Conservation (phyloP, 202 grass and related monocot species). For the Setaria italica region DNA sequence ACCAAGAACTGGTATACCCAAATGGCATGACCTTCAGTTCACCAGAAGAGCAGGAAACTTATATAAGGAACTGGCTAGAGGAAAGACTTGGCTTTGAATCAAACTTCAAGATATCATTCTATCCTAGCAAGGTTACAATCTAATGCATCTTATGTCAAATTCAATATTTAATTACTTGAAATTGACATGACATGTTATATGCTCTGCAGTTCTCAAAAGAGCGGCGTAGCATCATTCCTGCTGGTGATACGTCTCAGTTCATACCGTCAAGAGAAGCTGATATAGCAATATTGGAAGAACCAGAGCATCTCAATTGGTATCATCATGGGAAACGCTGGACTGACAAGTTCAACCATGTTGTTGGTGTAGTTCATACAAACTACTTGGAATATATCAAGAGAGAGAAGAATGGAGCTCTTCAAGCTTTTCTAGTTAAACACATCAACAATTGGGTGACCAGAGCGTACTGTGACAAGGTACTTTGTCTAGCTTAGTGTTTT, state of each 20-base stretch:
- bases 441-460: conserved; percentile 87
- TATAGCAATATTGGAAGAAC: conserved; percentile 84
- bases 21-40: conserved; percentile 66
- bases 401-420: conserved; percentile 76
- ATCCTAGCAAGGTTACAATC: conserved; percentile 67
- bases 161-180: conserved; percentile 29
- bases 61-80: conserved; percentile 74
- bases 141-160: conserved; percentile 28
- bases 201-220: conserved; percentile 69
- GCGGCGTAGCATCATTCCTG: conserved; percentile 75
- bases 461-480: conserved; percentile 83
- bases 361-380: conserved; percentile 88
- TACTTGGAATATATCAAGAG: conserved; percentile 87
- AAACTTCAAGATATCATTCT: conserved; percentile 82
- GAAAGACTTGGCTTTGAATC: conserved; percentile 70
- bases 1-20: conserved; percentile 80
- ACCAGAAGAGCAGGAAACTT: conserved; percentile 74
- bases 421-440: conserved; percentile 84
- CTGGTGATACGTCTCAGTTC: conserved; percentile 72
- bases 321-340: conserved; percentile 87
- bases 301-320: conserved; percentile 88
- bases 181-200: conserved; percentile 52
- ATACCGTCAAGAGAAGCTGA: conserved; percentile 76
- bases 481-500: conserved; percentile 38
- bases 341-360: conserved; percentile 80